phyloP scores from a whole-genome alignment of 1,284 basidiomycete genomes.

The Exobasidium cylindrosporum region DNA sequence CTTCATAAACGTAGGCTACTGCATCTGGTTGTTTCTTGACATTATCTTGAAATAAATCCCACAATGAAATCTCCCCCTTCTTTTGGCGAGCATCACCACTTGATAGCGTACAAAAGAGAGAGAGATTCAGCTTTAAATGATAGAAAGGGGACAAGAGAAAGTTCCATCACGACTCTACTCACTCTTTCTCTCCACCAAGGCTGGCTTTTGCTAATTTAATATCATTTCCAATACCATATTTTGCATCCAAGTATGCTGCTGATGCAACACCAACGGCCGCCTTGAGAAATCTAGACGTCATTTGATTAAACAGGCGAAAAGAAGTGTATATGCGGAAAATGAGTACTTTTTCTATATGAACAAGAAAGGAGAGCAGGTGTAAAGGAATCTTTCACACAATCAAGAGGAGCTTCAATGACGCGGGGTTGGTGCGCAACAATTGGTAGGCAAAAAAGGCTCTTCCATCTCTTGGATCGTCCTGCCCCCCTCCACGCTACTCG shows the following conservation, averaged over 20 bases:
- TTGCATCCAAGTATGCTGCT: conserved; percentile 47
- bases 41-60: conserved; percentile 34
- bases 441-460: too few species aligned
- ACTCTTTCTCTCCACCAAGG: conserved; percentile 21
- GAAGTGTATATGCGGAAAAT: too few species aligned
- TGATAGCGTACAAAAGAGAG: conserved; percentile 26
- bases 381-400: too few species aligned
- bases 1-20: conserved; percentile 42
- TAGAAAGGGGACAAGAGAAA: too few species aligned
- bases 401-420: too few species aligned
- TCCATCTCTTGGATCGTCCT: too few species aligned
- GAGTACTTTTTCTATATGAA: too few species aligned
- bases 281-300: conserved; percentile 22
- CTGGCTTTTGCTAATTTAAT: conserved; percentile 24
- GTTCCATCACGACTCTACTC: neutral
- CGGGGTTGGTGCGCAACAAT: too few species aligned
- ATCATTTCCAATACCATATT: conserved; percentile 37
- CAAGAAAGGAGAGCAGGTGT: too few species aligned
- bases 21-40: conserved; percentile 30
- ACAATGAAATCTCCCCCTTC: conserved; percentile 38
- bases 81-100: conserved; percentile 9
- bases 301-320: too few species aligned
- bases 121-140: too few species aligned
- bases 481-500: too few species aligned
- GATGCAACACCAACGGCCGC: conserved; percentile 40